A percentile compares a stretch with the other conserved stretches of the same genome.
Evolutionary conservation across 2,329 filamentous ascomycete genomes (phyloP).

Genomic region (Fusarium pseudoanthophilum): DNA sequence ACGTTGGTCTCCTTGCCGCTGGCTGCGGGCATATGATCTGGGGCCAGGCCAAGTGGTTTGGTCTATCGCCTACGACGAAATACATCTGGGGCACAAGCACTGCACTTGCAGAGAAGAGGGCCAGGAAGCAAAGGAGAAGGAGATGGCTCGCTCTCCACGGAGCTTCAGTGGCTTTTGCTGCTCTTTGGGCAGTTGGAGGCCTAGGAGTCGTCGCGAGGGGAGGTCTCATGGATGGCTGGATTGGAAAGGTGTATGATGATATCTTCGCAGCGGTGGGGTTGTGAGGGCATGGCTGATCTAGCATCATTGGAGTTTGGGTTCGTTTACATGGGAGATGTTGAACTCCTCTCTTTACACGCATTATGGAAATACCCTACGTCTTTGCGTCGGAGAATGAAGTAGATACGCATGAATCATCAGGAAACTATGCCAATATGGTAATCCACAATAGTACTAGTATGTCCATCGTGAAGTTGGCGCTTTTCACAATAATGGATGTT

Average conservation of each 20-base stretch:
- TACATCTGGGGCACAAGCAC: constrained; percentile 56
- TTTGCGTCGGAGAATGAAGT: constrained; percentile 12
- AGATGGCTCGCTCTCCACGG: constrained; percentile 79
- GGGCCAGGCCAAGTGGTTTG: constrained; percentile 86
- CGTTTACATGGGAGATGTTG: constrained; percentile 29
- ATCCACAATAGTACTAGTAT: no score
- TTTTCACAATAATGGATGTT: fast-evolving
- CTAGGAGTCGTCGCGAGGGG: constrained; percentile 80
- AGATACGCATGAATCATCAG: background rate
- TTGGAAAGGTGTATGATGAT: constrained; percentile 81
- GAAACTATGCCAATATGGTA: background rate
- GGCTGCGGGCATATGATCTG: constrained; percentile 84
- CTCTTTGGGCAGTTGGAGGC: constrained; percentile 84
- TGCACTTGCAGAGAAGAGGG: constrained; percentile 60
- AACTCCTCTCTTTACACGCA: constrained; percentile 30
- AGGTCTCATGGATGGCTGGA: constrained; percentile 78
- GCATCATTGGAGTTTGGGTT: constrained; percentile 41
- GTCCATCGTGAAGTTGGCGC: no score
- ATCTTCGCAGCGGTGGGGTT: constrained; percentile 57
- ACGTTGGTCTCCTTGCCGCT: constrained; percentile 72
- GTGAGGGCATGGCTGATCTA: constrained; percentile 28
- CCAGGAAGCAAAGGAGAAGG: constrained; percentile 66
- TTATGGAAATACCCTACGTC: constrained; percentile 40
- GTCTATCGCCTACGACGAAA: constrained; percentile 67
- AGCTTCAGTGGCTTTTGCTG: constrained; percentile 65